A percentile compares a stretch with the other conserved stretches of the same genome.
Conservation (phyloP, 495 filamentous ascomycete genomes). For the Trichoderma reesei region DNA sequence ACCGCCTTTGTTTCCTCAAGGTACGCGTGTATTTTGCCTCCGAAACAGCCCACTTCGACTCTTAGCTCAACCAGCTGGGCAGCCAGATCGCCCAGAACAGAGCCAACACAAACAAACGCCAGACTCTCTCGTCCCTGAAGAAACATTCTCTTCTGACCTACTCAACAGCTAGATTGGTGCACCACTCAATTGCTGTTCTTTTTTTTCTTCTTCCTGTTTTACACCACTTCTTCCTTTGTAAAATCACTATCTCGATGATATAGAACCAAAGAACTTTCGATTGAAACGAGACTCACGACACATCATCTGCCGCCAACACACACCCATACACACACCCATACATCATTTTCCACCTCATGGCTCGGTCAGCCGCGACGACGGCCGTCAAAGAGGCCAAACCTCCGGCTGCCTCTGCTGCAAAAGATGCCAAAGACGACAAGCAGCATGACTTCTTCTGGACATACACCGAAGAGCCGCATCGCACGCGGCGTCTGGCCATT, state of each 20-base stretch:
- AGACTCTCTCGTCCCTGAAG: too few species aligned
- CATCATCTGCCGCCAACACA: neutral
- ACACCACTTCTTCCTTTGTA: neutral
- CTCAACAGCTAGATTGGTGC: too few species aligned
- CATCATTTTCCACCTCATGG: neutral
- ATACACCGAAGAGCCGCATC: conserved; percentile 96
- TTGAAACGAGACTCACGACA: too few species aligned
- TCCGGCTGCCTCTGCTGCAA: neutral
- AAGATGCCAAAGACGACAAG: neutral
- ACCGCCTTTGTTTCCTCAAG: too few species aligned
- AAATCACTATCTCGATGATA: neutral
- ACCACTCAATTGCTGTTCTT: too few species aligned
- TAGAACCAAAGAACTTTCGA: too few species aligned
- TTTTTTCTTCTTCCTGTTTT: neutral
- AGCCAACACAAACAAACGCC: too few species aligned
- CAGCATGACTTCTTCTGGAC: conserved; percentile 68
- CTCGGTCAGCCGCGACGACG: neutral
- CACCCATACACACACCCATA: neutral
- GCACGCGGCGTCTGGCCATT: conserved; percentile 79
- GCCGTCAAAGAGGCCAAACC: conserved; percentile 4
- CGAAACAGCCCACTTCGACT: too few species aligned
- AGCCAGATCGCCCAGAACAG: too few species aligned
- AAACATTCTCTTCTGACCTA: too few species aligned
- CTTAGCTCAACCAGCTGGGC: too few species aligned
- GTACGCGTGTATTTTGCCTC: too few species aligned